Evolutionary conservation across 371 early-diverging fungal species (phyloP).

Genomic region (Mucor piriformis): DNA sequence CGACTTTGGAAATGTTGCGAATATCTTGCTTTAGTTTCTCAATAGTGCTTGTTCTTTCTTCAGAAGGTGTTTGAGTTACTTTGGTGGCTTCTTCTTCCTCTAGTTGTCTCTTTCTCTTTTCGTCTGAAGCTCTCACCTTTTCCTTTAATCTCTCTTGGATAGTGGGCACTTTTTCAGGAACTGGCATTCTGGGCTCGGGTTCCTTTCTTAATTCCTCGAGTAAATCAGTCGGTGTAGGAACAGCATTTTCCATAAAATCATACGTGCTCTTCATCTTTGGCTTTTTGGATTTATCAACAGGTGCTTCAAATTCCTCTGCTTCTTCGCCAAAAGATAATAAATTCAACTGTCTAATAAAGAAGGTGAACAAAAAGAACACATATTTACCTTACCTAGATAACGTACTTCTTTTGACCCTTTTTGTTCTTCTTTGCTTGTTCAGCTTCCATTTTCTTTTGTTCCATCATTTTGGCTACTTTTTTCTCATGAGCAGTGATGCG

Average conservation of each 20-base stretch:
- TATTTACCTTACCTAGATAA: background rate
- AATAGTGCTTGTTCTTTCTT: constrained; percentile 40
- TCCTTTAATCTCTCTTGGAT: constrained; percentile 23
- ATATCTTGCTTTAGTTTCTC: constrained; percentile 62
- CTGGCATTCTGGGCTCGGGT: background rate
- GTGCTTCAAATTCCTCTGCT: constrained; percentile 54
- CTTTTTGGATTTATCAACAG: constrained; percentile 20
- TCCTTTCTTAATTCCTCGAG: constrained; percentile 8
- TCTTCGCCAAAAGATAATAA: constrained; percentile 90
- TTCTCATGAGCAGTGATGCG: constrained; percentile 70
- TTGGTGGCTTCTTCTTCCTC: constrained; percentile 3
- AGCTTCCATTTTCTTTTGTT: constrained; percentile 36
- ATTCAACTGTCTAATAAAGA: constrained; percentile 56
- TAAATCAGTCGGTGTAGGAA: constrained; percentile 9
- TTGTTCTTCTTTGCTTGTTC: constrained; percentile 55
- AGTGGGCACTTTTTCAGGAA: background rate
- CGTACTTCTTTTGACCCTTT: constrained; percentile 66
- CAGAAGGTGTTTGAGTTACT: background rate
- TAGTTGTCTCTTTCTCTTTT: constrained; percentile 11
- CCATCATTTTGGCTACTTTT: constrained; percentile 37
- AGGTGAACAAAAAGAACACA: background rate
- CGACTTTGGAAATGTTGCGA: constrained; percentile 52
- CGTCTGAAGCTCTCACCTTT: constrained; percentile 6
- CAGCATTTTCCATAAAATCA: constrained; percentile 62
- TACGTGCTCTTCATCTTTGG: constrained; percentile 69